phyloP scores from a whole-genome alignment of 1,284 basidiomycete species.

The Rhodotorula mucilaginosa region DNA sequence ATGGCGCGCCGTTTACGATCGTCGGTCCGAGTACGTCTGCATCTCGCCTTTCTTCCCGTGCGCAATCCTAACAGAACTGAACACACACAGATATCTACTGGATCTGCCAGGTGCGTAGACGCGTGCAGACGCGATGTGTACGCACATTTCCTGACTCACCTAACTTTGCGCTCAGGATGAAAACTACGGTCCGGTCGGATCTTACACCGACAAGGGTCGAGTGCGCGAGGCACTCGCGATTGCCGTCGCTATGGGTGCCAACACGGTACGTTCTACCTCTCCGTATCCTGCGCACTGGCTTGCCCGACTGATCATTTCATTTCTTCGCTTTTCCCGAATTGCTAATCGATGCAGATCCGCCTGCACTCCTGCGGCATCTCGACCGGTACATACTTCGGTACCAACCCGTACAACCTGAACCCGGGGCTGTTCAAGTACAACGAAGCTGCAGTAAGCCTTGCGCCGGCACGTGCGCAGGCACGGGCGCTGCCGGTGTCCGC shows the following conservation, averaged over 20 bases:
- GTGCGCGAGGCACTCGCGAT: slow-evolving; percentile 34
- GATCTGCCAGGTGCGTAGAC: slow-evolving; percentile 15
- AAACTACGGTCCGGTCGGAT: slow-evolving; percentile 13
- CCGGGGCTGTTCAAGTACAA: not conserved
- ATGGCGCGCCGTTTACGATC: slow-evolving; percentile 13
- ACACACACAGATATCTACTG: slow-evolving; percentile 25
- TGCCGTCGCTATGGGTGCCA: slow-evolving; percentile 36
- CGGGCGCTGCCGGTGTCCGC: not conserved
- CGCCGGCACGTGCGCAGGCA: no score
- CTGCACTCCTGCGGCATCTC: slow-evolving; percentile 23
- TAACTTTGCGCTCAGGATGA: slow-evolving; percentile 11
- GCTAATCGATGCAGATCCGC: slow-evolving; percentile 8
- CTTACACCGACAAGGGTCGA: slow-evolving; percentile 32
- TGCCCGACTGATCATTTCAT: not conserved
- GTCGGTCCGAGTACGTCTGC: slow-evolving; percentile 32
- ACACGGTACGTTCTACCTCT: slow-evolving; percentile 10
- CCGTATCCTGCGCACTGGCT: not conserved
- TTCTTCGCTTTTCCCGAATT: no score
- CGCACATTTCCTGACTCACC: not conserved
- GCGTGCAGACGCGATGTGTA: not conserved
- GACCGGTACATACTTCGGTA: slow-evolving; percentile 6
- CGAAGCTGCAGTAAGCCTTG: not conserved
- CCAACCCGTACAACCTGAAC: slow-evolving; percentile 15
- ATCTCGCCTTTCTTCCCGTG: no score
- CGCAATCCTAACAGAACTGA: not conserved